Percentiles rank a stretch among this genome's conserved stretches.
Evolutionary conservation across 768 basidiomycete species (phyloP).

Genomic region (Pulveroboletus ravenelii): DNA sequence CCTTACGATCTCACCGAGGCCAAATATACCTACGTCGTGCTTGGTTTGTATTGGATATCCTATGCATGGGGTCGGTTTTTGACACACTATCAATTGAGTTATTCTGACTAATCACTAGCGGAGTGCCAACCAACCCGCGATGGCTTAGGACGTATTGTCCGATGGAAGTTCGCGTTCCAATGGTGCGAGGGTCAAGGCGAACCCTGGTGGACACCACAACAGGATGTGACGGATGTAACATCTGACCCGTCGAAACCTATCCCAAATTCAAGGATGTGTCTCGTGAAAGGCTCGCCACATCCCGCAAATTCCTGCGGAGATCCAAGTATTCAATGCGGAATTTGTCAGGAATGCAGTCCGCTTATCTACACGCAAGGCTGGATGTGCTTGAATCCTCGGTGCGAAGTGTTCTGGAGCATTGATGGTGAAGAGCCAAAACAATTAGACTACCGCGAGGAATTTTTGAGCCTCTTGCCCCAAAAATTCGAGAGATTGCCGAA

Average conservation of each 20-base stretch:
- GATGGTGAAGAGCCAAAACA: constrained; percentile 27
- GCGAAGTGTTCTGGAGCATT: constrained; percentile 52
- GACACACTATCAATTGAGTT: neutral
- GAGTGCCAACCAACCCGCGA: constrained; percentile 56
- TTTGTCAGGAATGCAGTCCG: constrained; percentile 44
- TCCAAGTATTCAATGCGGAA: constrained; percentile 31
- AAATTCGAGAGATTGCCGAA: constrained; percentile 32
- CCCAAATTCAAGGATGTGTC: neutral
- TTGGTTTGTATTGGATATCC: constrained; percentile 62
- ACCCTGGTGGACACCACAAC: constrained; percentile 44
- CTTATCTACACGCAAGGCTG: constrained; percentile 52
- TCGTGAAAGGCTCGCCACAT: neutral
- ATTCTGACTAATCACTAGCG: constrained; percentile 34
- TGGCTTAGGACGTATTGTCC: constrained; percentile 49
- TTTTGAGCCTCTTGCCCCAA: constrained; percentile 38
- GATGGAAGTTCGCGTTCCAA: constrained; percentile 81
- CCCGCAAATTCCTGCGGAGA: neutral
- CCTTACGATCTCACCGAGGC: constrained; percentile 58
- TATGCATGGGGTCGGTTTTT: constrained; percentile 44
- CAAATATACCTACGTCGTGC: constrained; percentile 49
- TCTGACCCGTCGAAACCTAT: neutral
- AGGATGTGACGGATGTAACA: neutral
- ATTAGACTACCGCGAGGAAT: constrained; percentile 46
- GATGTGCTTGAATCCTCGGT: constrained; percentile 61
- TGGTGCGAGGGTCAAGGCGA: constrained; percentile 72